These are phyloP conservation scores for Tuber magnatum DNA, from an alignment of 495 filamentous ascomycete species.

Conservation along the genomic window DNA sequence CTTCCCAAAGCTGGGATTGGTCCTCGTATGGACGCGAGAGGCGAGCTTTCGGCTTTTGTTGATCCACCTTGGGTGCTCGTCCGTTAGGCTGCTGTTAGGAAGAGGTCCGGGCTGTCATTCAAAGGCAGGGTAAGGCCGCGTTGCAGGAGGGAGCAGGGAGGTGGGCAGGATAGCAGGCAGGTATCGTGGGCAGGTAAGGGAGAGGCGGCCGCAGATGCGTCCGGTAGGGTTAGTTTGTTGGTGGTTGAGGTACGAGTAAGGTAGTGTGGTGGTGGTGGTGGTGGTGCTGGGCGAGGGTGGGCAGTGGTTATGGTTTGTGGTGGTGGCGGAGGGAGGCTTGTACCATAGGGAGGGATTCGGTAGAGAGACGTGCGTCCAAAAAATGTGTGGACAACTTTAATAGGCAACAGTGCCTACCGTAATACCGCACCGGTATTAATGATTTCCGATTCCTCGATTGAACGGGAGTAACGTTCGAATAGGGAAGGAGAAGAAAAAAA, in stretches of 20 bases:
- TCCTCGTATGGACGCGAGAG: constrained; percentile 35
- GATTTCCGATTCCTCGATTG: neutral
- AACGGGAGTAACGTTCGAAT: neutral
- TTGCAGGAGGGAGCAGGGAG: constrained; percentile 17
- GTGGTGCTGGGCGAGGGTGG: constrained; percentile 9
- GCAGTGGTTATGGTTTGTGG: constrained; percentile 1
- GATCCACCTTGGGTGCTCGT: constrained; percentile 28
- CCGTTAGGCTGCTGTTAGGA: neutral
- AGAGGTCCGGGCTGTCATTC: neutral
- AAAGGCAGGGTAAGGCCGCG: constrained; percentile 3
- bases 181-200: neutral
- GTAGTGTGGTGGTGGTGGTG: constrained; percentile 5
- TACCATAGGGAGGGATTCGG: neutral
- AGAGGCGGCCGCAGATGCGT: constrained; percentile 5
- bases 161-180: constrained; percentile 3
- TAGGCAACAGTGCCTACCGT: neutral
- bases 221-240: constrained; percentile 3
- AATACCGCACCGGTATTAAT: neutral
- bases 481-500: neutral
- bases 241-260: constrained; percentile 1
- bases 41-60: constrained; percentile 28
- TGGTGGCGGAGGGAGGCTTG: neutral
- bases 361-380: neutral
- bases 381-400: neutral
- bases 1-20: constrained; percentile 29